Base-by-base conservation (phyloP, 2,329 filamentous ascomycete genomes). In the Ophiobolus disseminans region DNA sequence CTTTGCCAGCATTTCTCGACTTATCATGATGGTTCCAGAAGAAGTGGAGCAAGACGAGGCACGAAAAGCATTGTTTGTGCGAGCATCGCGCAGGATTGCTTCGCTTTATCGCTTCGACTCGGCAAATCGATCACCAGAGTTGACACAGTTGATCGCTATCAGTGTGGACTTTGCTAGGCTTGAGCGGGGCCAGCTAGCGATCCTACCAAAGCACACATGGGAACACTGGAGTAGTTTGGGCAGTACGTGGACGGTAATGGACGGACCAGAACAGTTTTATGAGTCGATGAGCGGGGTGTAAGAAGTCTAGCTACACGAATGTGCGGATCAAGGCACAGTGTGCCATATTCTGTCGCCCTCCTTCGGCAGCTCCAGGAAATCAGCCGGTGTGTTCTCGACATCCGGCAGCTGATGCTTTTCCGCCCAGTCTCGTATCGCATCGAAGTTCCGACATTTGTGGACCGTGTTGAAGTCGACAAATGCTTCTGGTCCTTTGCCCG, bases 391-490 rank as follows among this genome's bases (percentile, higher is more conserved):
- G 11, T 59, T 48, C 13, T 48, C 28, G 55, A 39, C 30, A 20
- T 48, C 45, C 55, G 79, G 78, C 23, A 78, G 62, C 65, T 86
- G 83, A 25, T 80, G 74, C 31, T 69, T 65, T 48, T 82, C 76
- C 1, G 83, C 83, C 82, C 82, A 87, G 7, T 72, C 53, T 10
- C 78, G 68, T 2, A 85, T 69, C 1, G 72, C 76, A 0, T 84
- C 80, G 40, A 82, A 85, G 58, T 84, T 82, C 25, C 82, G 78
- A 63, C 84, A 86, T 36, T 73, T 76, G 58, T 86, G 84, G 37
- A 75, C 72, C 0, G 83, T 86, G 55, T 84, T 83, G 68, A 86
- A 86, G 62, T 86, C 83, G 1, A 84, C 81, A 53, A 83, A 86
- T 0, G 83, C 77, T 34, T 73, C 69, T 0, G 82, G 75, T 0